These are phyloP conservation scores for Lavandula angustifolia DNA, from an alignment of 257 asterid species.

Conservation along the genomic window DNA sequence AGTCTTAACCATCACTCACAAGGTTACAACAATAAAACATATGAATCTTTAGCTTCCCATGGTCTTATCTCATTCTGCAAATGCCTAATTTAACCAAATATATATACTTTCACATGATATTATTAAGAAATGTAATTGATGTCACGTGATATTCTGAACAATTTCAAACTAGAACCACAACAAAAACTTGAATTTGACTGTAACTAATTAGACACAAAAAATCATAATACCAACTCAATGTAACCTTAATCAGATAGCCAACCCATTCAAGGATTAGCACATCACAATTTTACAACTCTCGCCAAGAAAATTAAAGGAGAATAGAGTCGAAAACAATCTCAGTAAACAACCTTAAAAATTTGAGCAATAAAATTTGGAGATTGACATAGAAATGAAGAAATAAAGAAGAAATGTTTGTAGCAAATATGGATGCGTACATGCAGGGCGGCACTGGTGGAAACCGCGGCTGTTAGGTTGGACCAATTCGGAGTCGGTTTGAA, in stretches of 20 bases:
- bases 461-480: slow-evolving; percentile 83
- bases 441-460: slow-evolving; percentile 90
- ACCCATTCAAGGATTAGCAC: neutral
- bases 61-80: neutral
- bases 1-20: slow-evolving; percentile 1
- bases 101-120: neutral
- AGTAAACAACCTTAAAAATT: neutral
- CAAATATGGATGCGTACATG: slow-evolving; percentile 58
- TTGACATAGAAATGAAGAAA: neutral
- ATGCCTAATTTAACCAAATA: neutral
- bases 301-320: neutral
- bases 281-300: neutral
- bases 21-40: neutral
- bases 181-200: neutral
- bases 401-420: neutral
- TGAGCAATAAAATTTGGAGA: slow-evolving; percentile 15
- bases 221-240: neutral
- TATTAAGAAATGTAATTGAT: neutral
- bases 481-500: slow-evolving; percentile 55
- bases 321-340: neutral
- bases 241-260: no score
- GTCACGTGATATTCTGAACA: neutral
- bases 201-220: no score
- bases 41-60: neutral
- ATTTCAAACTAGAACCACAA: neutral